These are phyloP conservation scores for Pseudozyma tsukubaensis DNA, from an alignment of 1,284 basidiomycete genomes.

Conservation along the genomic window DNA sequence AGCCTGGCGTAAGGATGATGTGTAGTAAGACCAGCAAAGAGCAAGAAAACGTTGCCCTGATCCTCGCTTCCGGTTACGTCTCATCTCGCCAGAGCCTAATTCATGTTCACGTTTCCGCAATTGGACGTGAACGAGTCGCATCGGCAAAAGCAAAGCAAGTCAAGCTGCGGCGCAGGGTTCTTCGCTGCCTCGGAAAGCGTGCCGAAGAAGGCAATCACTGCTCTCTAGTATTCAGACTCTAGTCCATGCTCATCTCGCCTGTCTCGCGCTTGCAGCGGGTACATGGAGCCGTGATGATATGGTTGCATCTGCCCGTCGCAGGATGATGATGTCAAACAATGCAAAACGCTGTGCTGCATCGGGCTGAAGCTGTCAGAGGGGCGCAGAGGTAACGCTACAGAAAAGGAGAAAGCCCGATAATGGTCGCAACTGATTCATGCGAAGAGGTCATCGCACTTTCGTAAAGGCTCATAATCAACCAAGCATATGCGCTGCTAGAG, in stretches of 20 bases:
- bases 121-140: too few relatives aligned
- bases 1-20: not conserved
- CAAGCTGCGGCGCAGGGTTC: constrained; percentile 9
- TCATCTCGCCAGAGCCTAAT: constrained; percentile 3
- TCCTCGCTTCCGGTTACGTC: constrained; percentile 7
- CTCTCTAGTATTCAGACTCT: not conserved
- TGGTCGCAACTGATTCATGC: constrained; percentile 8
- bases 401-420: too few relatives aligned
- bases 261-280: constrained; percentile 1
- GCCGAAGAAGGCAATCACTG: not conserved
- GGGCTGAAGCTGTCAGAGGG: not conserved
- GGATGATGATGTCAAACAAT: not conserved
- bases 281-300: not conserved
- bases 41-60: not conserved
- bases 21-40: not conserved
- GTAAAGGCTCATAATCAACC: too few relatives aligned
- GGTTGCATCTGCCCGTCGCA: not conserved
- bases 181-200: constrained; percentile 4
- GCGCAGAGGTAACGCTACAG: not conserved
- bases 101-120: not conserved
- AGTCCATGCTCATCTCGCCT: not conserved
- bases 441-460: constrained; percentile 12
- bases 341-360: too few relatives aligned
- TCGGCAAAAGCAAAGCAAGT: not conserved
- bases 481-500: too few relatives aligned